phyloP scores from a whole-genome alignment of 2,329 filamentous ascomycete genomes.

The Fonsecaea multimorphosa region DNA sequence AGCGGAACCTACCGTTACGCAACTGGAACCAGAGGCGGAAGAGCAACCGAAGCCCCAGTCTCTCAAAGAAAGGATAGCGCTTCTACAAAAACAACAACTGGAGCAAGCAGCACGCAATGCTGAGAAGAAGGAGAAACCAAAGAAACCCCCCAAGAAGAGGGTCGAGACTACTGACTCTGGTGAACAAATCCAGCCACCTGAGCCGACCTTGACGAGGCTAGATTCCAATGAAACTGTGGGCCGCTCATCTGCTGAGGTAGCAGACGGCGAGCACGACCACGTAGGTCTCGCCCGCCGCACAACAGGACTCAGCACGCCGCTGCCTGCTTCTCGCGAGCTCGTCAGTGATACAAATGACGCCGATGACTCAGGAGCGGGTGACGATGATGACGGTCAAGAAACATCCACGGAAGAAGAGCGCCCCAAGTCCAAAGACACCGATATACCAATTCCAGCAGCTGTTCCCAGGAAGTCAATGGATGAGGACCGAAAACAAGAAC shows the following conservation, averaged over 20 bases:
- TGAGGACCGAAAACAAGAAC: slow-evolving; percentile 56
- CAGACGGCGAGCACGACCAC: slow-evolving; percentile 32
- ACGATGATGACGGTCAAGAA: slow-evolving; percentile 67
- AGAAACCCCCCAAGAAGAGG: slow-evolving; percentile 73
- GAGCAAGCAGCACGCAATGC: slow-evolving; percentile 85
- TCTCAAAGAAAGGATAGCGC: slow-evolving; percentile 91
- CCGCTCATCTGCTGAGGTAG: slow-evolving; percentile 47
- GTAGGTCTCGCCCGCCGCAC: slow-evolving; percentile 37
- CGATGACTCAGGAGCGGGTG: slow-evolving; percentile 68
- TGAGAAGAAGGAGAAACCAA: slow-evolving; percentile 89
- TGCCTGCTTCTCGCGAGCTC: slow-evolving; percentile 57
- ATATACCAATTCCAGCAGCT: slow-evolving; percentile 22
- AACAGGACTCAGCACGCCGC: slow-evolving; percentile 44
- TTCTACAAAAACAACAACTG: slow-evolving; percentile 90
- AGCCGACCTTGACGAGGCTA: slow-evolving; percentile 41
- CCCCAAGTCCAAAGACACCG: slow-evolving; percentile 63
- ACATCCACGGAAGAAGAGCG: slow-evolving; percentile 71
- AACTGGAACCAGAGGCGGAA: slow-evolving; percentile 64
- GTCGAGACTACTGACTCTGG: slow-evolving; percentile 52
- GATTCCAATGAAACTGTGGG: slow-evolving; percentile 45
- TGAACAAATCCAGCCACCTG: slow-evolving; percentile 41
- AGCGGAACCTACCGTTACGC: slow-evolving; percentile 43
- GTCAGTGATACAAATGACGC: slow-evolving; percentile 69
- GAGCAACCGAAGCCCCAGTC: slow-evolving; percentile 91
- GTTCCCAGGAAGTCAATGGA: slow-evolving; percentile 43